These are phyloP conservation scores for Chlamydomonas sp. DNA, from an alignment of 139 green algal genomes.

Conservation along the genomic window DNA sequence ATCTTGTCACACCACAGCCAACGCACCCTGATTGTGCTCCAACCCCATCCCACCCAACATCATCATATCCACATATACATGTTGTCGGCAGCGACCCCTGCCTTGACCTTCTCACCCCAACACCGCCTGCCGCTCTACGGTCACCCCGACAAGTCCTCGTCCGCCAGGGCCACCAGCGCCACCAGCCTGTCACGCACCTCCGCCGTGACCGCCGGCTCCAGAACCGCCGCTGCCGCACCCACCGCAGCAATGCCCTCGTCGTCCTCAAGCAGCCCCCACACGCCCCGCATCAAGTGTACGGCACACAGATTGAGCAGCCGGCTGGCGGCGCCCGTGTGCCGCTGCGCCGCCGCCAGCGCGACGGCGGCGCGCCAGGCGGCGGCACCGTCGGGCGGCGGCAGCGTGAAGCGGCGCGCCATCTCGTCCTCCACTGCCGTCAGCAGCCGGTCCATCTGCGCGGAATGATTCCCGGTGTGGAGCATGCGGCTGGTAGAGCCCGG, in stretches of 20 bases:
- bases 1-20: too few relatives aligned
- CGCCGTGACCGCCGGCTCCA: conserved; percentile 4
- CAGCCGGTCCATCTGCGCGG: conserved; percentile 30
- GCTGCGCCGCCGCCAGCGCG: background rate
- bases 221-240: background rate
- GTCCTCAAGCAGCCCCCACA: conserved; percentile 9
- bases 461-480: too few relatives aligned
- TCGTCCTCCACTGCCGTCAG: conserved; percentile 23
- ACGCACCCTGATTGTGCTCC: too few relatives aligned
- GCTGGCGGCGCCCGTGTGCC: background rate
- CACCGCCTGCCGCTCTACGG: too few relatives aligned
- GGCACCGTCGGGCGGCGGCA: background rate
- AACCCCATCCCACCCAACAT: too few relatives aligned
- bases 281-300: conserved; percentile 11
- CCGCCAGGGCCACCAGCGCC: conserved; percentile 33
- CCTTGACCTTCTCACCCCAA: too few relatives aligned
- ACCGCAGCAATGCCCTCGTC: conserved; percentile 1
- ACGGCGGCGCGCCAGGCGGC: conserved; percentile 15
- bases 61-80: too few relatives aligned
- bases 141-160: background rate
- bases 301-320: conserved; percentile 8
- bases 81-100: too few relatives aligned
- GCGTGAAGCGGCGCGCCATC: conserved; percentile 1
- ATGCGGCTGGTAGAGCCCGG: too few relatives aligned
- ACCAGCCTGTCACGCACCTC: conserved; percentile 42